Conservation (phyloP, 345 rosid species). For the Eucalyptus fibrosa region DNA sequence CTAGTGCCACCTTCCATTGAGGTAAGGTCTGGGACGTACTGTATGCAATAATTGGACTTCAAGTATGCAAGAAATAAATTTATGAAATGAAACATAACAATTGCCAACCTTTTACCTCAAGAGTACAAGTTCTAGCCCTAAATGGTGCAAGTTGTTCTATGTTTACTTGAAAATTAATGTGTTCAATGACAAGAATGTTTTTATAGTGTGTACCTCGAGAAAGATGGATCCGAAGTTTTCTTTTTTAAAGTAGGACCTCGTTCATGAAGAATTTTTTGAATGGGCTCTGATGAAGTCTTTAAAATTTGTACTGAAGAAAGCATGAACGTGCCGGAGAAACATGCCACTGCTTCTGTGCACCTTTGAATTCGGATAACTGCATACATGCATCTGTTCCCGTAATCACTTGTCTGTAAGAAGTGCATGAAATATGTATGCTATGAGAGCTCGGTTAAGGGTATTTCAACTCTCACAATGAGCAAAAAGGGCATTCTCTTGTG, state of each 20-base stretch:
- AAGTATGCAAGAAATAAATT: neutral
- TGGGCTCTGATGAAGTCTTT: neutral
- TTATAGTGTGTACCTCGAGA: neutral
- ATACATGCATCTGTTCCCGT: neutral
- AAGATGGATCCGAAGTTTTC: neutral
- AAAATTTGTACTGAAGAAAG: neutral
- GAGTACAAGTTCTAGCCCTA: neutral
- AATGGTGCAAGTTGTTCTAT: neutral
- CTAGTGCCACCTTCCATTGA: slow-evolving; percentile 72
- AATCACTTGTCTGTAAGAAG: neutral
- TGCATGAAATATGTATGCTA: neutral
- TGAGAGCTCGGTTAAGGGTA: neutral
- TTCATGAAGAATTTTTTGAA: neutral
- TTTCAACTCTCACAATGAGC: neutral
- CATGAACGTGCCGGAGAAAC: neutral
- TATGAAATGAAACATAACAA: neutral
- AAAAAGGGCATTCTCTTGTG: neutral
- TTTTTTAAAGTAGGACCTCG: neutral
- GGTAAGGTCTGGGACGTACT: slow-evolving; percentile 22
- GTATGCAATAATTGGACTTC: neutral
- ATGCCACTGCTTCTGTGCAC: neutral
- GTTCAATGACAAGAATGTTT: neutral
- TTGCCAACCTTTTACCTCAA: neutral
- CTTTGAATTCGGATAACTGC: neutral
- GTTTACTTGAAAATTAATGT: neutral